Conservation (phyloP, 2,329 filamentous ascomycete genomes). For the Pseudopithomyces maydicus region DNA sequence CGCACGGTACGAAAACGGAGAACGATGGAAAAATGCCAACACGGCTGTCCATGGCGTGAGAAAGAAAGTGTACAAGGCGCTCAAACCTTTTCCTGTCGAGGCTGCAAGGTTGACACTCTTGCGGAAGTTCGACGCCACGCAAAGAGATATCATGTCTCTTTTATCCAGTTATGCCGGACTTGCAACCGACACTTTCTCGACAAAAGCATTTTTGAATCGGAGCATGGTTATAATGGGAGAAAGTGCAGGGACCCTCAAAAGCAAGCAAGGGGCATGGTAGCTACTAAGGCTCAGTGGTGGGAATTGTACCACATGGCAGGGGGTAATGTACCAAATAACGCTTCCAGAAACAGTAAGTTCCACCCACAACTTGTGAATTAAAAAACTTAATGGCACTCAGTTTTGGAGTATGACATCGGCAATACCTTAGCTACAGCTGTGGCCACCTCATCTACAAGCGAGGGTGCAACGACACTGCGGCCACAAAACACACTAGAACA, state of each 20-base stretch:
- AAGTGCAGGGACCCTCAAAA: constrained; percentile 1
- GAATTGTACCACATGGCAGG: neutral
- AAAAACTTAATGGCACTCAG: neutral
- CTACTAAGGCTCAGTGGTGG: neutral
- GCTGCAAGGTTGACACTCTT: neutral
- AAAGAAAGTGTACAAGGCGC: neutral
- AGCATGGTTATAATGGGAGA: neutral
- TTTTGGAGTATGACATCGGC: too few species aligned
- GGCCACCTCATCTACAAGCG: neutral
- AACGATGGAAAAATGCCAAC: too few species aligned
- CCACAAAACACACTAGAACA: neutral
- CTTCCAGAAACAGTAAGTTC: neutral
- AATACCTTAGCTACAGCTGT: neutral
- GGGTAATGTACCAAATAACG: neutral
- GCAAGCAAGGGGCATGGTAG: neutral
- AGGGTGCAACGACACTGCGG: too few species aligned
- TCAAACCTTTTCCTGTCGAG: neutral
- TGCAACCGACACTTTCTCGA: constrained; percentile 18
- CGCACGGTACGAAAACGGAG: too few species aligned
- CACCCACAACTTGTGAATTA: neutral
- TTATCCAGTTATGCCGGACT: constrained; percentile 14
- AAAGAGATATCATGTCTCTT: constrained; percentile 9
- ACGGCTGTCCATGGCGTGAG: neutral
- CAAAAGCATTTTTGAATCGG: neutral
- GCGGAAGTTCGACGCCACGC: constrained; percentile 17